Percentiles rank a stretch among this genome's conserved stretches.
phyloP scores from a whole-genome alignment of 2,329 filamentous ascomycete genomes.

The Alternaria dauci region DNA sequence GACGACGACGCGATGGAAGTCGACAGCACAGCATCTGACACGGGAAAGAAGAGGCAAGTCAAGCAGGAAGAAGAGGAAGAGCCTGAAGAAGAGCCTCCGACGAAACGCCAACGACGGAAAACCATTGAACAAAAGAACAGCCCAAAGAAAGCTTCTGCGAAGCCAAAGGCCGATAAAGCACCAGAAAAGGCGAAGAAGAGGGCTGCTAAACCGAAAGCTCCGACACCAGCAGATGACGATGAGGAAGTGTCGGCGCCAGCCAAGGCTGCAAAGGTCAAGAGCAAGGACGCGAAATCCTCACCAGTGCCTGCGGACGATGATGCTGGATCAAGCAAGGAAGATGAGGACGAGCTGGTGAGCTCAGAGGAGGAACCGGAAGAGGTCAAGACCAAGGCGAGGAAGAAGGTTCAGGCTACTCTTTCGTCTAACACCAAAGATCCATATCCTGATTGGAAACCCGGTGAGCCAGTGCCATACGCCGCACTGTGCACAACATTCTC shows the following conservation, averaged over 20 bases:
- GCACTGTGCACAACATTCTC: constrained; percentile 95
- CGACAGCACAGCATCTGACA: constrained; percentile 32
- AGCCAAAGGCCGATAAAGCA: constrained; percentile 32
- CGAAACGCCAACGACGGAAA: constrained; percentile 48
- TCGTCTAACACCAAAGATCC: constrained; percentile 74
- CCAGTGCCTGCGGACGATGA: constrained; percentile 35
- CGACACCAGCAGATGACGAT: constrained; percentile 33
- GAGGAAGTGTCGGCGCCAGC: constrained; percentile 22
- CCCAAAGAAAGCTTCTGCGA: constrained; percentile 28
- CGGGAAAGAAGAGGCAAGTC: constrained; percentile 42
- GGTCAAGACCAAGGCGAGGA: constrained; percentile 75
- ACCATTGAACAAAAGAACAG: constrained; percentile 32
- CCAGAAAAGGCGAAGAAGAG: constrained; percentile 27
- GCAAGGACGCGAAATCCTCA: constrained; percentile 31
- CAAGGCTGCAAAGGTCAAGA: constrained; percentile 29
- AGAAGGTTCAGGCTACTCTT: constrained; percentile 81
- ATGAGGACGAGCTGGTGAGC: constrained; percentile 57
- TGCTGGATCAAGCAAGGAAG: constrained; percentile 36
- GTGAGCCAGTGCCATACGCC: constrained; percentile 89
- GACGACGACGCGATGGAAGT: constrained; percentile 38
- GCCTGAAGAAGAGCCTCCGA: constrained; percentile 49
- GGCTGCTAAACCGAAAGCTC: constrained; percentile 24
- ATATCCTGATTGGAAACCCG: constrained; percentile 95
- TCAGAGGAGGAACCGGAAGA: constrained; percentile 73
- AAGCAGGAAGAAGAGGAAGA: constrained; percentile 44